Percentiles rank a stretch among this genome's conserved stretches.
Evolutionary conservation across 179 eudicot genomes (phyloP).

Genomic region (Gypsophila paniculata): DNA sequence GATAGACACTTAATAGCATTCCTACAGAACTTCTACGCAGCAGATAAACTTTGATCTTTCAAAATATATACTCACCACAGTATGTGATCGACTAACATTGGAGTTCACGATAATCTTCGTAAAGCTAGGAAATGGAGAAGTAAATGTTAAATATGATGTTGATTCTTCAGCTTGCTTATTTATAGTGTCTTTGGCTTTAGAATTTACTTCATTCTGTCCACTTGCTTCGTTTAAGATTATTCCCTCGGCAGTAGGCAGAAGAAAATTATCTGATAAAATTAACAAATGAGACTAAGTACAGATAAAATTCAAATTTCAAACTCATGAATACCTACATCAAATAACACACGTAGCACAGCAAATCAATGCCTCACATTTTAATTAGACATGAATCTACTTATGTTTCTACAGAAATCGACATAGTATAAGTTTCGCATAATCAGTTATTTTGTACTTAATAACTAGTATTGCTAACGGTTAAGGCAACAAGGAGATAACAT

Average conservation of each 20-base stretch:
- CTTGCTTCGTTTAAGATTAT: conserved; percentile 25
- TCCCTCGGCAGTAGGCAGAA: conserved; percentile 23
- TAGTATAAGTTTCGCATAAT: background rate
- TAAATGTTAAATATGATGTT: conserved; percentile 45
- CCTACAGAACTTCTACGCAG: background rate
- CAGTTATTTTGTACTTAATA: background rate
- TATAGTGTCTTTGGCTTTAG: conserved; percentile 39
- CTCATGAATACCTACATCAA: background rate
- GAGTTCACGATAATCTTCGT: conserved; percentile 66
- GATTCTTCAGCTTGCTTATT: conserved; percentile 58
- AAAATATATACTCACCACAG: conserved; percentile 53
- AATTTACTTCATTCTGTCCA: conserved; percentile 31
- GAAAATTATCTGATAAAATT: conserved; percentile 28
- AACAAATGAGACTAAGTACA: conserved; percentile 11
- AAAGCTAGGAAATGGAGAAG: conserved; percentile 66
- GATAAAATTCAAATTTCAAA: conserved; percentile 3
- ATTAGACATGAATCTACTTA: background rate
- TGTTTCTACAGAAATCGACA: background rate
- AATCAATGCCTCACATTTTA: background rate
- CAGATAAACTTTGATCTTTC: background rate
- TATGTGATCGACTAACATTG: conserved; percentile 57
- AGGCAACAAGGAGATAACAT: background rate
- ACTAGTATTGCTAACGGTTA: background rate
- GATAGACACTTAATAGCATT: background rate
- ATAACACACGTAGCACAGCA: background rate